phyloP scores from a whole-genome alignment of 2,329 filamentous ascomycete species.

The Lasiodiplodia sp. region DNA sequence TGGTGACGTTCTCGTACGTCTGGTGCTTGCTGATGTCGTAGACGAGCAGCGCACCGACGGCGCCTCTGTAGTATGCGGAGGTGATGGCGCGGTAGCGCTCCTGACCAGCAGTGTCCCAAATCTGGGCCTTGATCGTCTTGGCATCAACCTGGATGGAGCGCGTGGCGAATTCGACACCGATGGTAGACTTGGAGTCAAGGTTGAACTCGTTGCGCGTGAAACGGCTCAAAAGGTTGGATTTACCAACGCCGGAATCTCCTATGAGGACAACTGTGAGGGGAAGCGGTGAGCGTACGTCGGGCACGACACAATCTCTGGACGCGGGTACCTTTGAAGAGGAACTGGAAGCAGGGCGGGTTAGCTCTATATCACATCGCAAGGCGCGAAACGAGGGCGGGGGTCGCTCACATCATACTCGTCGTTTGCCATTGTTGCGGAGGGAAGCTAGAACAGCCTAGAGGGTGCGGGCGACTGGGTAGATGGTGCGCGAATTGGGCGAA shows the following conservation, averaged over 20 bases:
- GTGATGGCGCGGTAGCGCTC: conserved; percentile 99
- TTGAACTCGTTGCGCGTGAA: conserved; percentile 99
- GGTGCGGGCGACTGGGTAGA: conserved; percentile 7
- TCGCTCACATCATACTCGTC: conserved; percentile 97
- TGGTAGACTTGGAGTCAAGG: conserved; percentile 98
- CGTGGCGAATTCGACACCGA: conserved; percentile 98
- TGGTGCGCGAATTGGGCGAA: conserved; percentile 11
- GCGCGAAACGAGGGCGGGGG: conserved; percentile 38
- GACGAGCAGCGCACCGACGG: conserved; percentile 94
- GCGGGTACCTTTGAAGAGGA: conserved; percentile 93
- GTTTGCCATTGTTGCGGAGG: conserved; percentile 79
- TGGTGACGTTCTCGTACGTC: conserved; percentile 98
- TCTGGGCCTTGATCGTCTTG: conserved; percentile 99
- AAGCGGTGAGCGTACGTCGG: conserved; percentile 43
- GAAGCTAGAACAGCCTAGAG: conserved; percentile 10
- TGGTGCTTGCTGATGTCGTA: conserved; percentile 99
- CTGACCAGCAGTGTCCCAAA: conserved; percentile 99
- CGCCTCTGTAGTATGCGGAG: conserved; percentile 97
- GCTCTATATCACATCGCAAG: conserved; percentile 33
- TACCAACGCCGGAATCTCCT: conserved; percentile 98
- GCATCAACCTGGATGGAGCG: conserved; percentile 98
- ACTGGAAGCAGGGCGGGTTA: conserved; percentile 64
- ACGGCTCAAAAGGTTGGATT: conserved; percentile 98
- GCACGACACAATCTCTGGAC: conserved; percentile 34
- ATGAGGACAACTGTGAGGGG: conserved; percentile 84